Base-by-base conservation (phyloP, 2,329 filamentous ascomycete species). In the Amauroascus verrucosus region DNA sequence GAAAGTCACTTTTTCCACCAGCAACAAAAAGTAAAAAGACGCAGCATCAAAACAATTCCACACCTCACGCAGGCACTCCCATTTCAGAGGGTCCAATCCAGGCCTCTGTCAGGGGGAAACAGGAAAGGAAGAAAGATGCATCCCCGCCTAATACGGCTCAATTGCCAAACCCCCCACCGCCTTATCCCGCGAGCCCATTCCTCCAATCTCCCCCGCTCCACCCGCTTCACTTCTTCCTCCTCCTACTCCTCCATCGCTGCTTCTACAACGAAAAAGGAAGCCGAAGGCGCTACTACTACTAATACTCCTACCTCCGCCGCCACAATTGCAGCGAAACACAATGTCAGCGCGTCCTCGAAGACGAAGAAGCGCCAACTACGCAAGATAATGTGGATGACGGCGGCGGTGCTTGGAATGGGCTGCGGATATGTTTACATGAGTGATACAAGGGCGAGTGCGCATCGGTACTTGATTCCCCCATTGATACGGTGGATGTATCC, bases 361-460 rank as follows among this genome's bases (percentile, higher is more conserved):
- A 30, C 4, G 20, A 57, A 40, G 32, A 30, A 26, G 40, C 18
- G 54, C 28, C 53, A 44, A 18, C 26, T 49, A 4, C 41, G 52
- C 8, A 37, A 35, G 9, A 14, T 52, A 16, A 6, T 51, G 18
- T 54, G 51, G 51, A 49, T 37, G 28, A 77, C 79, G 18, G 72
- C 78, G 1, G 61, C 84, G 40, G 68, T 76, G 1, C 59, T 83
- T 5, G 68, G 70, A 5, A 58, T 73, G 13, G 61, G 70, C 40
- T 70, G 76, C 44, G 70, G 75, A 41, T 88, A 84, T 66, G 69
- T 86, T 58, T 88, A 88, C 64, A 70, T 75, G n/a, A 88, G 85
- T 51, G 86, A 89, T 66, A 88, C 85, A 6, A 76, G 86, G 57
- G 82, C 85, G 40, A 84, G 81, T 54, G 64, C 83, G 55, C 85